Conservation (phyloP, 192 early-diverging fungal genomes). For the Backusella mclennaniae region DNA sequence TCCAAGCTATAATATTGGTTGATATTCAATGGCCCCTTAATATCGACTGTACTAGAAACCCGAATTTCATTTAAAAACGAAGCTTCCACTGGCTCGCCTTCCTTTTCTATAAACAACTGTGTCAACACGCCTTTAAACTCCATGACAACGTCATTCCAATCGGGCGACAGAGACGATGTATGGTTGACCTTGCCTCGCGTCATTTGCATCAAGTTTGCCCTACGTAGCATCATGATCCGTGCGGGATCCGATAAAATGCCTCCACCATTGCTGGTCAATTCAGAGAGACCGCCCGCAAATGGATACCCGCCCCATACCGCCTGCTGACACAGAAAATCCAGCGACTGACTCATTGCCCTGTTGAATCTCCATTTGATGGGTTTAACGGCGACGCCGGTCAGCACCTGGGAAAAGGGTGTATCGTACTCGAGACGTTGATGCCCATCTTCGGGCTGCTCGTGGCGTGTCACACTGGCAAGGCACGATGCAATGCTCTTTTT, state of each 20-base stretch:
- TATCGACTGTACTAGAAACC: conserved; percentile 11
- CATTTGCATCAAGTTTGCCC: conserved; percentile 35
- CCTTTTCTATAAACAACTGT: background rate
- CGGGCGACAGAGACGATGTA: conserved; percentile 9
- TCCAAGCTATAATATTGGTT: conserved; percentile 36
- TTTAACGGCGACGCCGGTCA: background rate
- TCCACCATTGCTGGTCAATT: conserved; percentile 37
- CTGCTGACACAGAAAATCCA: conserved; percentile 44
- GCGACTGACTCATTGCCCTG: conserved; percentile 32
- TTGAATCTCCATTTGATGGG: conserved; percentile 35
- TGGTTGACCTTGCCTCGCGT: conserved; percentile 27
- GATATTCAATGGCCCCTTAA: conserved; percentile 37
- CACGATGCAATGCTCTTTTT: background rate
- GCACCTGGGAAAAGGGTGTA: conserved; percentile 16
- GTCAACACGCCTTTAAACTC: conserved; percentile 25
- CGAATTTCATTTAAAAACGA: background rate
- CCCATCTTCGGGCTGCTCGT: background rate
- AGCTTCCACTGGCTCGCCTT: background rate
- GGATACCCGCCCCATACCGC: conserved; percentile 46
- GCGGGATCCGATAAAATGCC: conserved; percentile 43
- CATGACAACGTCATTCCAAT: background rate
- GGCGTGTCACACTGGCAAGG: background rate
- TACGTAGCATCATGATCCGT: conserved; percentile 39
- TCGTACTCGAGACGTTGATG: conserved; percentile 15
- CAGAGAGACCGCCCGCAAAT: conserved; percentile 41